phyloP scores from a whole-genome alignment of 371 early-diverging fungal genomes.

The Syncephalis fuscata region DNA sequence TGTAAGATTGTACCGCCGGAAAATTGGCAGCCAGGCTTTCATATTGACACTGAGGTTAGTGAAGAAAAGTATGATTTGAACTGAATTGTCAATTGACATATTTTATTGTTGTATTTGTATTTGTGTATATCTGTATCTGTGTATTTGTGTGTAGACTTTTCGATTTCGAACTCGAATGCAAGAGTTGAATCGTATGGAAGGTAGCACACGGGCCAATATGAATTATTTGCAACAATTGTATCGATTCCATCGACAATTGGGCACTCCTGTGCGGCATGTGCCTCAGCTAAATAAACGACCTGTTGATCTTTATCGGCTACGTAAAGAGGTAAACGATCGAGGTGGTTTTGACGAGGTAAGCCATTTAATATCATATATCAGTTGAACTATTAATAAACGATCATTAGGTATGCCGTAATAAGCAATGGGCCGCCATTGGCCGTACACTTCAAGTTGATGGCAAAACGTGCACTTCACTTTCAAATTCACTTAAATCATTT shows the following conservation, averaged over 20 bases:
- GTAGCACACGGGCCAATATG: constrained; percentile 65
- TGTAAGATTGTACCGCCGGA: constrained; percentile 86
- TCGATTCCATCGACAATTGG: constrained; percentile 69
- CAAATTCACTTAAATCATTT: constrained; percentile 63
- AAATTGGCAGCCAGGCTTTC: constrained; percentile 68
- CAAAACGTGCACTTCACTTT: constrained; percentile 65
- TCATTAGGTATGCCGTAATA: constrained; percentile 50
- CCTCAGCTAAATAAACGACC: constrained; percentile 72
- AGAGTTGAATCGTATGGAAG: constrained; percentile 82
- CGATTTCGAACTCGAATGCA: constrained; percentile 80
- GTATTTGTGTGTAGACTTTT: constrained; percentile 56
- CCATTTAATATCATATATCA: too few species aligned
- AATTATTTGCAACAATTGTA: constrained; percentile 84
- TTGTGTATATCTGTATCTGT: too few species aligned
- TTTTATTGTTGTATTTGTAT: too few species aligned
- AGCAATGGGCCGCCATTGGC: constrained; percentile 84
- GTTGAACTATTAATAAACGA: too few species aligned
- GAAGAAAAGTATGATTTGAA: not conserved
- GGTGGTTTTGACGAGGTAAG: constrained; percentile 65
- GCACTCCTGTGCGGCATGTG: constrained; percentile 40
- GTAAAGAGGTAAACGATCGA: constrained; percentile 59
- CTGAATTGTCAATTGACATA: not conserved
- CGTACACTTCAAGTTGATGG: constrained; percentile 55
- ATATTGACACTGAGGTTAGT: constrained; percentile 66
- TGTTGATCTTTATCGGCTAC: constrained; percentile 68